These are phyloP conservation scores for Penicillium bialowiezense DNA, from an alignment of 495 filamentous ascomycete genomes.

Conservation along the genomic window DNA sequence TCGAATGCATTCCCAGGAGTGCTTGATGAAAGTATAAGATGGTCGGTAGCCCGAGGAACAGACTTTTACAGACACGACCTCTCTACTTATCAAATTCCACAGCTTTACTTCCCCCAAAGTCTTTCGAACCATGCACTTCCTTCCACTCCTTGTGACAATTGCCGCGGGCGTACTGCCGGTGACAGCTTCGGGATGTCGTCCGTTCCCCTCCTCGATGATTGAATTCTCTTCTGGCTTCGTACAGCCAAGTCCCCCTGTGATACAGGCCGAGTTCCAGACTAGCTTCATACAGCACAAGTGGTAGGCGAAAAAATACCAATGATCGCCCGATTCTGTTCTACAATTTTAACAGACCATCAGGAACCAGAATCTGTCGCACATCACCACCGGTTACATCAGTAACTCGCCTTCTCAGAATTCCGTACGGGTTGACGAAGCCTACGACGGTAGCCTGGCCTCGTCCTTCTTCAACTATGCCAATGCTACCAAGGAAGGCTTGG, in stretches of 20 bases:
- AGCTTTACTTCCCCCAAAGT: background rate
- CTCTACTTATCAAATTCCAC: background rate
- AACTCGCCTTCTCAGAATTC: constrained; percentile 22
- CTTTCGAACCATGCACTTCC: constrained; percentile 1
- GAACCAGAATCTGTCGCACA: constrained; percentile 30
- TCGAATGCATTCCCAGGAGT: background rate
- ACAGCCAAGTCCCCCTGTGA: constrained; percentile 25
- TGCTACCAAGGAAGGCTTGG: constrained; percentile 22
- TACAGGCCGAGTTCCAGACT: constrained; percentile 23
- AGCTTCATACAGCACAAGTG: constrained; percentile 32
- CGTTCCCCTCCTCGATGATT: constrained; percentile 16
- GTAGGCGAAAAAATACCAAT: constrained; percentile 10
- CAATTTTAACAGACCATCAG: constrained; percentile 12
- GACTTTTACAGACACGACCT: background rate
- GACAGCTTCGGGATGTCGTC: constrained; percentile 2
- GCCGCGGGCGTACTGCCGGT: background rate
- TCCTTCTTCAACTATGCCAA: constrained; percentile 32
- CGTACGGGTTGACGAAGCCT: constrained; percentile 27
- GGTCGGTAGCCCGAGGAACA: background rate
- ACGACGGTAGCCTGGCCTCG: constrained; percentile 19
- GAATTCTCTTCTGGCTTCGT: constrained; percentile 23
- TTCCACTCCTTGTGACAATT: constrained; percentile 1
- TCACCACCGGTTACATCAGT: constrained; percentile 27
- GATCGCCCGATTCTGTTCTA: background rate
- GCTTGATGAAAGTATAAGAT: background rate